phyloP scores from a whole-genome alignment of 176 grass and related monocot species.

The Thalia dealbata region DNA sequence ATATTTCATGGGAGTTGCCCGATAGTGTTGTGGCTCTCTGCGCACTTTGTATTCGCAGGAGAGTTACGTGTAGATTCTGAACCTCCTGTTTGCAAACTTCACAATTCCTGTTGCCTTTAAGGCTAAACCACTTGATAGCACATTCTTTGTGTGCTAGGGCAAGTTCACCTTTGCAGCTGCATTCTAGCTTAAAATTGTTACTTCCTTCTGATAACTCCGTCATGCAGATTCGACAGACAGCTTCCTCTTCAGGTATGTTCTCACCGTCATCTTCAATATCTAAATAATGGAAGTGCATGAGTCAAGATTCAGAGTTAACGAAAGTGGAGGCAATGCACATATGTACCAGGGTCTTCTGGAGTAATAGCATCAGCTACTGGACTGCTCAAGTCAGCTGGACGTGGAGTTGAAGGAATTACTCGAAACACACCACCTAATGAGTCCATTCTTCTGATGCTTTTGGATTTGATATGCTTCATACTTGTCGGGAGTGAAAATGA shows the following conservation, averaged over 20 bases:
- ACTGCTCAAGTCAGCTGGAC: constrained; percentile 9
- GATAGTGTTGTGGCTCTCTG: background rate
- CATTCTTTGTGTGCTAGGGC: constrained; percentile 70
- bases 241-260: constrained; percentile 82
- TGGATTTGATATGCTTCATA: constrained; percentile 39
- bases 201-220: constrained; percentile 62
- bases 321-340: background rate
- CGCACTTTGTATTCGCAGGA: constrained; percentile 42
- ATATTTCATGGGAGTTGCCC: background rate
- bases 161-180: constrained; percentile 73
- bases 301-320: background rate
- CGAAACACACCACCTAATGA: constrained; percentile 63
- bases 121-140: constrained; percentile 89
- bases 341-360: constrained; percentile 34
- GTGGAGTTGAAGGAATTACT: constrained; percentile 46
- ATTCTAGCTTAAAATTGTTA: constrained; percentile 63
- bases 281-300: constrained; percentile 16
- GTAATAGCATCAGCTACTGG: constrained; percentile 27
- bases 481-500: constrained; percentile 68
- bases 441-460: constrained; percentile 76
- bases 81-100: constrained; percentile 85
- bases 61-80: constrained; percentile 75
- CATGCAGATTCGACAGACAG: constrained; percentile 92
- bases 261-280: constrained; percentile 33
- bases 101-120: constrained; percentile 65